Evolutionary conservation across 164 flowering plant species (phyloP), one percentile per base, ranked within the genome.

Genomic region (Echeveria elegans): DNA sequence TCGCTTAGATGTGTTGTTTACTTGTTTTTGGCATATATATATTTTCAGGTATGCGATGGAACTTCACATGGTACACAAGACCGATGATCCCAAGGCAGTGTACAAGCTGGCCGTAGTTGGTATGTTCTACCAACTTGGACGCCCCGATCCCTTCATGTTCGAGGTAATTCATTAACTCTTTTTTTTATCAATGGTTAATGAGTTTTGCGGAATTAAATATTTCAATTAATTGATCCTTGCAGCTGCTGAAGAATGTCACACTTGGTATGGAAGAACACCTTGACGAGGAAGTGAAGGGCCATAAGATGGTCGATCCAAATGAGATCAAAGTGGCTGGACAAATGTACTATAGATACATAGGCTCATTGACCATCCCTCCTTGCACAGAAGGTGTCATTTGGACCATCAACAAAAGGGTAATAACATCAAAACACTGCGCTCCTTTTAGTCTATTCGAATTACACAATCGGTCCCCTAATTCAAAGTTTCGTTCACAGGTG

Each of bases 1-100:
- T 40, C 14, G 45, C 45, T 40, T 10, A 10, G 45, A 40, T 40
- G 45, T 40, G 12, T n/a, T n/a, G n/a, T n/a, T n/a, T n/a, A n/a
- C n/a, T 40, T 6, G 12, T 40, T 40, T 40, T 40, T 40, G 45
- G 45, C 4, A 40, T 6, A 0, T 61, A 24, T 21, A 21, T 53
- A 47, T n/a, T 30, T 74, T 74, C 76, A 80, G 88, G 74, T 84
- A 74, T 67, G 81, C 69, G 7, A 21, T 86, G 69, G 88, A 86
- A 66, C 64, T 85, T 5, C 92, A 86, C 64, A 61, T 87, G 85
- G 86, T 85, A 53, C 92, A 87, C 50, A n/a, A n/a, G n/a, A n/a
- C n/a, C n/a, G n/a, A n/a, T n/a, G n/a, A n/a, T n/a, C n/a, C n/a
- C n/a, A n/a, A n/a, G n/a, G n/a, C n/a, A n/a, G n/a, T n/a, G n/a